phyloP scores from a whole-genome alignment of 2,329 filamentous ascomycete genomes.

The Colletotrichum sp. region DNA sequence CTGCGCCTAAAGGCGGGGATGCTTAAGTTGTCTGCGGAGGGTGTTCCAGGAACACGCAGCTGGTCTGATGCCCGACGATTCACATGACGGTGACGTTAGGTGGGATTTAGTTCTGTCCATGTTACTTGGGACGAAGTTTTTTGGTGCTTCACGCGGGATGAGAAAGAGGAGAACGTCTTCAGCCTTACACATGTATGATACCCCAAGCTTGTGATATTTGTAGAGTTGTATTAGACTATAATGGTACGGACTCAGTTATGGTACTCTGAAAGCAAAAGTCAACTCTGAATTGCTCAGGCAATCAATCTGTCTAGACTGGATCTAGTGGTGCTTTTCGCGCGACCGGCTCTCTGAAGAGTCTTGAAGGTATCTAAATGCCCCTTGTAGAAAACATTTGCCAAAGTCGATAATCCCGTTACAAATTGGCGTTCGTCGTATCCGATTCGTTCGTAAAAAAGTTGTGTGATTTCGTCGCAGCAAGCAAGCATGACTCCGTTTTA shows the following conservation, averaged over 20 bases:
- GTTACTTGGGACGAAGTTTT: not conserved
- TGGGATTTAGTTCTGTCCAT: not conserved
- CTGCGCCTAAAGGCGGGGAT: not conserved
- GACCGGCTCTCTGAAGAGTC: slow-evolving; percentile 22
- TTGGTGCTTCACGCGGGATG: not conserved
- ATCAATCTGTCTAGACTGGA: slow-evolving; percentile 12
- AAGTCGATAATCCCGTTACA: not conserved
- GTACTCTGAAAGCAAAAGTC: not conserved
- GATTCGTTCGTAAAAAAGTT: not conserved
- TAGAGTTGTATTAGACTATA: not conserved
- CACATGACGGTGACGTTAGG: not conserved
- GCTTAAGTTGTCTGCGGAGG: not conserved
- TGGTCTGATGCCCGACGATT: not conserved
- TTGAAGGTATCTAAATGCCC: slow-evolving; percentile 13
- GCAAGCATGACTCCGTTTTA: slow-evolving; percentile 13
- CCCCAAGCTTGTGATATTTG: not conserved
- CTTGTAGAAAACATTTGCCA: slow-evolving; percentile 9
- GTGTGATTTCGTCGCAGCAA: not conserved
- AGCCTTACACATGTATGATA: not conserved
- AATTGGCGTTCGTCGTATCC: not conserved
- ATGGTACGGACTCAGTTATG: not conserved
- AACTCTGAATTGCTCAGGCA: not conserved
- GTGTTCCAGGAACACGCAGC: not conserved
- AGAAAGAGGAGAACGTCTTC: not conserved
- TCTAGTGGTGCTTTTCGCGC: slow-evolving; percentile 6